These are phyloP conservation scores for Vitis hybrid DNA, from an alignment of 177 flowering plant genomes.

Conservation along the genomic window DNA sequence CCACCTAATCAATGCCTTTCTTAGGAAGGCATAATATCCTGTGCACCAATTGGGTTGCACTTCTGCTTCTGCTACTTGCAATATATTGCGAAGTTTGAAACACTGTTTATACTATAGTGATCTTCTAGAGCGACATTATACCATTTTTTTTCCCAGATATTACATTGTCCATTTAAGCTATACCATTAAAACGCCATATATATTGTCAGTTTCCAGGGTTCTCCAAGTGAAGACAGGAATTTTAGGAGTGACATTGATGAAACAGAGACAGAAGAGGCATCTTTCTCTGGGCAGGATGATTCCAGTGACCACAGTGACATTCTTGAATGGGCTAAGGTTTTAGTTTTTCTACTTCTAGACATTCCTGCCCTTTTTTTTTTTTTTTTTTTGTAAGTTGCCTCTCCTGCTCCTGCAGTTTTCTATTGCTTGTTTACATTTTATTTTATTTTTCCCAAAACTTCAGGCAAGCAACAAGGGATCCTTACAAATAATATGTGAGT, in stretches of 20 bases:
- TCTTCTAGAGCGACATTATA: background rate
- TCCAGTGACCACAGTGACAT: conserved; percentile 59
- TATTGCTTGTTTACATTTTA: conserved; percentile 4
- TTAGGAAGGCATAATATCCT: no score
- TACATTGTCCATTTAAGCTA: background rate
- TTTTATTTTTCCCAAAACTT: conserved; percentile 8
- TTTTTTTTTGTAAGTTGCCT: background rate
- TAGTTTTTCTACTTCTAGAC: background rate
- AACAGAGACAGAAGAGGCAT: conserved; percentile 76
- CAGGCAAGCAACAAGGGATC: conserved; percentile 83
- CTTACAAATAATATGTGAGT: conserved; percentile 80
- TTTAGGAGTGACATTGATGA: conserved; percentile 81
- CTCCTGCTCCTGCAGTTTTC: background rate
- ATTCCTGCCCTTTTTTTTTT: background rate
- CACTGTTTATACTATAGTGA: background rate
- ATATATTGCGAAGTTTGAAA: no score
- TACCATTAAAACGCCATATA: background rate
- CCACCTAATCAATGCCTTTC: no score
- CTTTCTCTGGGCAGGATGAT: conserved; percentile 85
- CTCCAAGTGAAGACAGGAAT: conserved; percentile 68
- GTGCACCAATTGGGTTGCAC: no score
- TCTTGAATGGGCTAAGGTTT: conserved; percentile 98
- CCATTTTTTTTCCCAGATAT: background rate
- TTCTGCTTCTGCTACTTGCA: no score
- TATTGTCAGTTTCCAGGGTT: conserved; percentile 72